These are phyloP conservation scores for Leccinum fibrillosum DNA, from an alignment of 768 basidiomycete species.

Conservation along the genomic window DNA sequence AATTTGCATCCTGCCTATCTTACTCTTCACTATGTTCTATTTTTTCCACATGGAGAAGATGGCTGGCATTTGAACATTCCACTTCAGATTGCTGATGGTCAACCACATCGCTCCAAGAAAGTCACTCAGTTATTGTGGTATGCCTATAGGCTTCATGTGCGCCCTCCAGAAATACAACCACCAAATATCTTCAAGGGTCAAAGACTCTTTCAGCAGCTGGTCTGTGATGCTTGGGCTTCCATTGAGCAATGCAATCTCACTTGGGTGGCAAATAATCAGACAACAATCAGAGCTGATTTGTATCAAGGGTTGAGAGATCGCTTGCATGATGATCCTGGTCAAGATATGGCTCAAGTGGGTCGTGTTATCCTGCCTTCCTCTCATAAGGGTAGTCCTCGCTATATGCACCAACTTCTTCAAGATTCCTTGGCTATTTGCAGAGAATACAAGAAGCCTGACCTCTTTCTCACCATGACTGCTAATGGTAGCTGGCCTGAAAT, in stretches of 20 bases:
- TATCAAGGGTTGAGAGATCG: background rate
- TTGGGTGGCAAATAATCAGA: background rate
- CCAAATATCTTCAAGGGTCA: background rate
- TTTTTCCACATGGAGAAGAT: background rate
- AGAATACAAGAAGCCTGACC: conserved; percentile 34
- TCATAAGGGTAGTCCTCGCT: conserved; percentile 36
- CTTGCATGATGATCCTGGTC: background rate
- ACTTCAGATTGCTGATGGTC: background rate
- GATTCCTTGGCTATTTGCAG: conserved; percentile 46
- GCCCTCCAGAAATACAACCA: background rate
- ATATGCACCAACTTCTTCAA: conserved; percentile 44
- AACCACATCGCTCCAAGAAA: background rate
- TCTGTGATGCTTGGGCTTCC: background rate
- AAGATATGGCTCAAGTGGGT: background rate
- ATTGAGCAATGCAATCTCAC: background rate
- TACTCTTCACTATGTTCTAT: background rate
- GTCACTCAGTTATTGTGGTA: background rate
- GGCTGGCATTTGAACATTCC: background rate
- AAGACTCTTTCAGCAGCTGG: background rate
- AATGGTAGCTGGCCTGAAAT: conserved; percentile 53
- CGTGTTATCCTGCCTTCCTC: conserved; percentile 30
- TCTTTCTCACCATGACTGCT: conserved; percentile 53
- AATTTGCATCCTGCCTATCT: background rate
- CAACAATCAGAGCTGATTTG: background rate
- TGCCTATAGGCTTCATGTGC: background rate